Base-by-base conservation (phyloP, 192 early-diverging fungal species). In the Coemansia reversa region DNA sequence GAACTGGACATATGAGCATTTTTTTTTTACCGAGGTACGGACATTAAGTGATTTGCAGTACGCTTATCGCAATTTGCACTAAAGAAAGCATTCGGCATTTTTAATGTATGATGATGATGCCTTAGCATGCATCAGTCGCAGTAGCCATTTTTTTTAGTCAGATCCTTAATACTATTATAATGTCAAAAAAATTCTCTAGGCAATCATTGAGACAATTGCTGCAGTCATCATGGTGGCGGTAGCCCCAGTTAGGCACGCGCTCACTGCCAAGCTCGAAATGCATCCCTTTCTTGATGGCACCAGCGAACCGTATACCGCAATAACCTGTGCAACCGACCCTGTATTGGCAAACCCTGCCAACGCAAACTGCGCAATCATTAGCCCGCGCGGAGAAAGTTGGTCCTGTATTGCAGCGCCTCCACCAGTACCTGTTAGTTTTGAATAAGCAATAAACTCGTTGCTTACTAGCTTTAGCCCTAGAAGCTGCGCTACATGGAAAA, bases 271-370 rank as follows among this genome's bases (percentile, higher is more conserved):
- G 24, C 77, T 67, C 19, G 93, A 87, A 49, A 93, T 82, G 51
- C 92, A 89, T 57, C 76, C 85, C 48, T 85, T 83, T 58, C 91
- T 84, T 39, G 77, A 74, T 8, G 93, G 92, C 18, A 91, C 89
- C 65, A 95, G 83, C 63, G 87, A 86, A 33, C 89, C 89, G 58
- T 94, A 74, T 8, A 84, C 73, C 54, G 88, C 88, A 76, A 92
- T 88, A 63, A 93, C 90, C 63, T 93, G 93, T 62, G 92, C 93
- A 69, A 93, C 85, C 42, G 88, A 90, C 5, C 85, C 87, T 22
- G 92, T 82, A 83, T 95, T 95, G 55, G 91, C 92, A 67, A 95
- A 95, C 30, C 90, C 90, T 65, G 91, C 92, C 52, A 91, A 84
- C 25, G 92, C 87, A 66, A 92, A 92, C 27, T 89, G 83, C 1